These are phyloP conservation scores for Saturnispora diversa DNA, from an alignment of 805 yeast genomes.

Conservation along the genomic window DNA sequence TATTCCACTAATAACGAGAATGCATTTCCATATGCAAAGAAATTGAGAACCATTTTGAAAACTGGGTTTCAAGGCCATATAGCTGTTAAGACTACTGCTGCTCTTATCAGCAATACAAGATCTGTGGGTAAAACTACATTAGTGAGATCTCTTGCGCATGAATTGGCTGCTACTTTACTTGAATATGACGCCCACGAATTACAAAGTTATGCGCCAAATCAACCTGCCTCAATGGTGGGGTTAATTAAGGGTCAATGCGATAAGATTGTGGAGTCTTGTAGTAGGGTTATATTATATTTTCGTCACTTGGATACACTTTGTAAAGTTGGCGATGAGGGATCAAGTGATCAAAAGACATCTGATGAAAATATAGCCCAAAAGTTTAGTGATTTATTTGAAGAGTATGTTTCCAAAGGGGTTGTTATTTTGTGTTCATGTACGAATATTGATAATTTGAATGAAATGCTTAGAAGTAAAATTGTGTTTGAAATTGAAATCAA, in stretches of 20 bases:
- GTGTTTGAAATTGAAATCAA: constrained; percentile 70
- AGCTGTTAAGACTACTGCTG: constrained; percentile 49
- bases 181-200: constrained; percentile 65
- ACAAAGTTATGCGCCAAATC: constrained; percentile 59
- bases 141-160: constrained; percentile 44
- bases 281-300: constrained; percentile 46
- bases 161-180: constrained; percentile 57
- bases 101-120: constrained; percentile 60
- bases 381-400: constrained; percentile 48
- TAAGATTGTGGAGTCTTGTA: constrained; percentile 39
- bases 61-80: constrained; percentile 38
- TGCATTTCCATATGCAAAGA: constrained; percentile 41
- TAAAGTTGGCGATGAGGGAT: constrained; percentile 53
- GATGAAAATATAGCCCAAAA: constrained; percentile 42
- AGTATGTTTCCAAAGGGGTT: constrained; percentile 39
- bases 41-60: constrained; percentile 44
- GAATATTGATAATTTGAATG: constrained; percentile 62
- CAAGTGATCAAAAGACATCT: constrained; percentile 21
- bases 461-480: constrained; percentile 54
- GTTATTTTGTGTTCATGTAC: constrained; percentile 60
- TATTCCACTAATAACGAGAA: constrained; percentile 14
- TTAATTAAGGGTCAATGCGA: constrained; percentile 69
- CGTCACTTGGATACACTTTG: constrained; percentile 74
- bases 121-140: constrained; percentile 74
- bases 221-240: constrained; percentile 62